phyloP scores from a whole-genome alignment of 345 rosid genomes.

The Eucalyptus shirleyi region DNA sequence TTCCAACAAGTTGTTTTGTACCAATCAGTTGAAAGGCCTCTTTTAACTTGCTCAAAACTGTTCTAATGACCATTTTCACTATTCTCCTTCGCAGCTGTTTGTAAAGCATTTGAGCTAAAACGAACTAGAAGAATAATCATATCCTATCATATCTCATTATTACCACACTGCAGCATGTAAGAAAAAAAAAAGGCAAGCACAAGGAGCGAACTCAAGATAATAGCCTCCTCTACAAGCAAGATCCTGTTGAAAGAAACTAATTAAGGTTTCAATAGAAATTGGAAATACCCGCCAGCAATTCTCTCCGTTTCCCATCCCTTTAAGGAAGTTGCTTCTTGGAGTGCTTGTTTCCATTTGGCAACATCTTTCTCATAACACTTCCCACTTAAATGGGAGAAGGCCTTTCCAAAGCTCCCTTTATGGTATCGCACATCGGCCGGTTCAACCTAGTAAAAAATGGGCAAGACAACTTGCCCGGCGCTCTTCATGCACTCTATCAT shows the following conservation, averaged over 20 bases:
- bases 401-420: background rate
- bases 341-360: background rate
- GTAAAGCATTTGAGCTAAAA: background rate
- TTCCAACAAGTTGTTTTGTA: background rate
- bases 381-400: background rate
- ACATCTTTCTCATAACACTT: background rate
- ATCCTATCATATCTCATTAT: background rate
- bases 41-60: background rate
- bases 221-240: background rate
- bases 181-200: background rate
- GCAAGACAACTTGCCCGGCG: background rate
- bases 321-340: background rate
- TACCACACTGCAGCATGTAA: background rate
- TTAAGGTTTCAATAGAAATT: background rate
- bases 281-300: background rate
- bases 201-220: background rate
- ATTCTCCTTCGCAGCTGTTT: background rate
- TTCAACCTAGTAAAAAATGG: background rate
- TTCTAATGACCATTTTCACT: background rate
- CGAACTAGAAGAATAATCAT: background rate
- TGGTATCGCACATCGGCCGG: background rate
- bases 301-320: background rate
- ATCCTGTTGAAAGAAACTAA: background rate
- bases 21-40: background rate
- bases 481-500: background rate